Conservation (phyloP, 2,329 filamentous ascomycete genomes). For the Neonectria punicea region DNA sequence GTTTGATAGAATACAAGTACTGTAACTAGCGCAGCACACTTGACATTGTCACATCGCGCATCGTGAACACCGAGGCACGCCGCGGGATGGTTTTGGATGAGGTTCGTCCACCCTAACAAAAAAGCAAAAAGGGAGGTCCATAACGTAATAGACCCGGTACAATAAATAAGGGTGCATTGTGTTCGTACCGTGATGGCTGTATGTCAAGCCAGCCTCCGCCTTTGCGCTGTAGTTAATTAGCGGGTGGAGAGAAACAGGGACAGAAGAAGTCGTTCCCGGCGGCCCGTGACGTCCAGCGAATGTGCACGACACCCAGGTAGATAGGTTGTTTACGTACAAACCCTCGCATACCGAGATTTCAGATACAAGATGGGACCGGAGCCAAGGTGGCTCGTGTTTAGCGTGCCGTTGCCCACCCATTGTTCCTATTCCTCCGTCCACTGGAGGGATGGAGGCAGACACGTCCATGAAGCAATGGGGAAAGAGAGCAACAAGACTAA, state of each 20-base stretch:
- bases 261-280: too few relatives aligned
- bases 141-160: too few relatives aligned
- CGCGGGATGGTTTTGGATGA: background rate
- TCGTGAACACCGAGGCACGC: background rate
- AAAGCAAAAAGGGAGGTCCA: background rate
- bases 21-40: too few relatives aligned
- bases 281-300: background rate
- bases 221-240: background rate
- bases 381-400: background rate
- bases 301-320: background rate
- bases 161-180: too few relatives aligned
- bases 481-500: background rate
- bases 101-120: background rate
- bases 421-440: background rate
- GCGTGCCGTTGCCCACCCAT: background rate
- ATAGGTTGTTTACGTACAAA: background rate
- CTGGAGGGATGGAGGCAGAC: background rate
- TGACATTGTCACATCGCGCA: too few relatives aligned
- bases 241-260: background rate
- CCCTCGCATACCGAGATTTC: slow-evolving; percentile 2
- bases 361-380: background rate
- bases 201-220: too few relatives aligned
- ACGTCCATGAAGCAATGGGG: background rate
- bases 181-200: too few relatives aligned
- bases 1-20: too few relatives aligned